A percentile compares a stretch with the other conserved stretches of the same genome.
phyloP scores from a whole-genome alignment of 2,329 filamentous ascomycete species.

The Fusarium hostae region DNA sequence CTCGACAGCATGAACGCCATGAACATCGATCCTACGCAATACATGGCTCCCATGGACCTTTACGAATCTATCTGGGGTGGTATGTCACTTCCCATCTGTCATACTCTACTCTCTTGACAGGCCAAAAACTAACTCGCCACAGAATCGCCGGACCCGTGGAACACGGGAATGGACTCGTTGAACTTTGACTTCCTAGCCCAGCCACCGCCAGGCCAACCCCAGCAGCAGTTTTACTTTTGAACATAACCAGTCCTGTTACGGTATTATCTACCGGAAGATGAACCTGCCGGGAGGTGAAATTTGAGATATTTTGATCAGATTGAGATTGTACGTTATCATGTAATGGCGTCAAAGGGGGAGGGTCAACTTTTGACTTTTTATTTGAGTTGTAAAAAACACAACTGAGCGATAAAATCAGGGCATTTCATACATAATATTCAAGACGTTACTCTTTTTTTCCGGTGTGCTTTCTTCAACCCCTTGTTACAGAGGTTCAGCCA shows the following conservation, averaged over 20 bases:
- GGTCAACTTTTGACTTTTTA: slow-evolving; percentile 6
- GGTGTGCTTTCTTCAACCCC: not conserved
- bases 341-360: slow-evolving; percentile 16
- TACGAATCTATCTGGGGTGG: slow-evolving; percentile 77
- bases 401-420: slow-evolving; percentile 8
- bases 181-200: slow-evolving; percentile 71
- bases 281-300: not conserved
- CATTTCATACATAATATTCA: slow-evolving; percentile 32
- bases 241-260: not conserved
- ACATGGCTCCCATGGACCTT: slow-evolving; percentile 74
- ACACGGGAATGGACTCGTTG: slow-evolving; percentile 65
- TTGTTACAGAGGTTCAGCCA: not conserved
- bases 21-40: slow-evolving; percentile 66
- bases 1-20: slow-evolving; percentile 60
- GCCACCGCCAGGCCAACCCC: slow-evolving; percentile 67
- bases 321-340: slow-evolving; percentile 17
- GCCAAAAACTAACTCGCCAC: slow-evolving; percentile 29
- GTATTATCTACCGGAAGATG: not conserved
- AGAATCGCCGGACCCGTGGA: slow-evolving; percentile 71
- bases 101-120: not conserved
- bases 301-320: not conserved
- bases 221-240: slow-evolving; percentile 69
- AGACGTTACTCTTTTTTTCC: slow-evolving; percentile 13
- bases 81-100: slow-evolving; percentile 51
- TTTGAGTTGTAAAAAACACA: slow-evolving; percentile 10